Conservation (phyloP, 805 yeast species). For the Candida nonsorbophila region DNA sequence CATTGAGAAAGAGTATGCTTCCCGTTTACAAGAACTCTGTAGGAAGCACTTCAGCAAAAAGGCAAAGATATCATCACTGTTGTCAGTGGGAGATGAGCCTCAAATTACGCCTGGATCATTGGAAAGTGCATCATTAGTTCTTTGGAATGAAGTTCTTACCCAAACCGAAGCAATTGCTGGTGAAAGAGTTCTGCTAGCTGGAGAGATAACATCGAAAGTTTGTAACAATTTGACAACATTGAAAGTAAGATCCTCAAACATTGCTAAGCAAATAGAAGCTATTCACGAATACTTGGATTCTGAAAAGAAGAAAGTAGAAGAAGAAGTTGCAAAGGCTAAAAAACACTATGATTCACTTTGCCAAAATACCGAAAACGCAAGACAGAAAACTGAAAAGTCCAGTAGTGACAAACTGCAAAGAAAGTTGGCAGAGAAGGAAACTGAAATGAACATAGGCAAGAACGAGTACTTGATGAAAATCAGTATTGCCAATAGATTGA, state of each 20-base stretch:
- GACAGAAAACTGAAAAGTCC: constrained; percentile 65
- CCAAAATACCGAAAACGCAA: constrained; percentile 69
- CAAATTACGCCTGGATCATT: constrained; percentile 90
- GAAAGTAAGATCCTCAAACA: constrained; percentile 45
- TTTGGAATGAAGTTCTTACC: constrained; percentile 84
- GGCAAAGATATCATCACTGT: constrained; percentile 56
- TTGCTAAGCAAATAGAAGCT: constrained; percentile 51
- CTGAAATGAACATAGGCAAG: constrained; percentile 84
- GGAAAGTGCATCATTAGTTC: constrained; percentile 78
- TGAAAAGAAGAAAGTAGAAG: constrained; percentile 44
- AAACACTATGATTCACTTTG: constrained; percentile 78
- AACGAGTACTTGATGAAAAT: constrained; percentile 77
- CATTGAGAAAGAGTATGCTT: constrained; percentile 79
- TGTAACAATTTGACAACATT: constrained; percentile 56
- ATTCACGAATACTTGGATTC: constrained; percentile 56
- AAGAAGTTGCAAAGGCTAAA: constrained; percentile 60
- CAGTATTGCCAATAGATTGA: constrained; percentile 80
- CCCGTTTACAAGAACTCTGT: constrained; percentile 57
- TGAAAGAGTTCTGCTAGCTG: constrained; percentile 56
- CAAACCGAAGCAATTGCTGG: constrained; percentile 78
- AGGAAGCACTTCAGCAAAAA: constrained; percentile 71
- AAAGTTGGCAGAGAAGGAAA: constrained; percentile 56
- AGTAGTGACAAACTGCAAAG: constrained; percentile 44
- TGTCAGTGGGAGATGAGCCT: constrained; percentile 91
- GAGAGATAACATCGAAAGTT: constrained; percentile 55